These are phyloP conservation scores for Thymus mandschuricus DNA, from an alignment of 257 asterid genomes.

Conservation along the genomic window DNA sequence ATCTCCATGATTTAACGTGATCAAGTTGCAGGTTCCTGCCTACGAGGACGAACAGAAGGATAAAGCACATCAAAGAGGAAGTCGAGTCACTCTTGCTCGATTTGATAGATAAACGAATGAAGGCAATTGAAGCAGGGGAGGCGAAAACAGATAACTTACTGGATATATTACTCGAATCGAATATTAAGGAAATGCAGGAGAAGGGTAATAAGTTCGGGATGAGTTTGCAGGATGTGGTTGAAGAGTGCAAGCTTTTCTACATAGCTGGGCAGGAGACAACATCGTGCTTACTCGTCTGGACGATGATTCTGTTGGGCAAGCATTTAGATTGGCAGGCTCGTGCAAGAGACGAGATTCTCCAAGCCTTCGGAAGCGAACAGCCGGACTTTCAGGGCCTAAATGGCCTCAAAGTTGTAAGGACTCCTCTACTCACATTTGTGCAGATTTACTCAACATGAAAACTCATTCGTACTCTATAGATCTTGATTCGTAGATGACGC, in stretches of 20 bases:
- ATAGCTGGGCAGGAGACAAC: slow-evolving; percentile 72
- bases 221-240: slow-evolving; percentile 52
- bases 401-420: slow-evolving; percentile 46
- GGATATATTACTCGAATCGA: slow-evolving; percentile 48
- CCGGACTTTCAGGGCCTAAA: slow-evolving; percentile 47
- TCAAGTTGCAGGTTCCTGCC: slow-evolving; percentile 49
- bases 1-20: too few relatives aligned
- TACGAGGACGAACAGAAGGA: slow-evolving; percentile 44
- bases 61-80: slow-evolving; percentile 45
- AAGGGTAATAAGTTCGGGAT: slow-evolving; percentile 42
- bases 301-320: slow-evolving; percentile 52
- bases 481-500: not conserved
- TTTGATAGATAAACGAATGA: slow-evolving; percentile 43
- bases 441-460: not conserved
- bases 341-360: slow-evolving; percentile 57
- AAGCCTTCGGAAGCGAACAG: slow-evolving; percentile 32
- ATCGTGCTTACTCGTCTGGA: slow-evolving; percentile 53
- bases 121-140: slow-evolving; percentile 46
- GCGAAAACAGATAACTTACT: slow-evolving; percentile 42
- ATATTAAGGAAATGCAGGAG: slow-evolving; percentile 41
- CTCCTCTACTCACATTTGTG: not conserved
- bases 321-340: slow-evolving; percentile 52
- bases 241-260: slow-evolving; percentile 66
- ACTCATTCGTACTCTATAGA: not conserved
- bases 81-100: slow-evolving; percentile 39